These are phyloP conservation scores for Sphaerosporella brunnea DNA, from an alignment of 495 filamentous ascomycete genomes.

Conservation along the genomic window DNA sequence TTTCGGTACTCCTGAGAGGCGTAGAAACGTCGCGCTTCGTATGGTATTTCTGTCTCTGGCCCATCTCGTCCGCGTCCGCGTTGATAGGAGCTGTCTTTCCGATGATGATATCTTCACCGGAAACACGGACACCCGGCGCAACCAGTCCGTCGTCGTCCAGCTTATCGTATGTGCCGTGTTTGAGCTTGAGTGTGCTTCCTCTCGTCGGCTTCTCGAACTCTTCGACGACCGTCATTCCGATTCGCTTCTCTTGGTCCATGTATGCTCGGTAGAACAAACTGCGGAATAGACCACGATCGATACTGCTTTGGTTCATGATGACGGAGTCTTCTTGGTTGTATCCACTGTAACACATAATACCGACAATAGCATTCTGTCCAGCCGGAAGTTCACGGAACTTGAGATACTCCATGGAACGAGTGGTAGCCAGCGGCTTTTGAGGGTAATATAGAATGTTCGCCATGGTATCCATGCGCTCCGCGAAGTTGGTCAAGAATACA, in stretches of 20 bases:
- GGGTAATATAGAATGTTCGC: constrained; percentile 97
- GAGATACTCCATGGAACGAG: constrained; percentile 93
- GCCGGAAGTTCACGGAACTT: constrained; percentile 94
- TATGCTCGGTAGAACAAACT: constrained; percentile 97
- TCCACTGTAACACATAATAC: constrained; percentile 92
- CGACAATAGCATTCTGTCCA: constrained; percentile 95
- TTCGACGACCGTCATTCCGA: constrained; percentile 77
- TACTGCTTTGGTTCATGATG: constrained; percentile 98
- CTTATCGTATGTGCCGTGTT: constrained; percentile 96
- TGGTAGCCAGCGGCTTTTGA: constrained; percentile 91
- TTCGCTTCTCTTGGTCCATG: constrained; percentile 83
- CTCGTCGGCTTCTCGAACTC: constrained; percentile 85
- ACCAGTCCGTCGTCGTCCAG: constrained; percentile 90
- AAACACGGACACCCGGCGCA: constrained; percentile 79
- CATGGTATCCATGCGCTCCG: constrained; percentile 97
- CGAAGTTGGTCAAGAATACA: constrained; percentile 90
- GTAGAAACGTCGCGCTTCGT: constrained; percentile 90
- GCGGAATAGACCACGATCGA: constrained; percentile 90
- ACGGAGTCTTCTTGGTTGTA: constrained; percentile 99
- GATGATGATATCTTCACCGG: constrained; percentile 97
- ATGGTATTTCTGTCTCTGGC: constrained; percentile 73
- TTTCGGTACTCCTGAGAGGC: constrained; percentile 84
- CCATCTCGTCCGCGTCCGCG: constrained; percentile 81
- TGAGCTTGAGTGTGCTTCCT: constrained; percentile 70
- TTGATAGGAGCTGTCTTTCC: constrained; percentile 92